A percentile compares a stretch with the other conserved stretches of the same genome.
Evolutionary conservation across 768 basidiomycete genomes (phyloP).

Genomic region (Mycena rosella): DNA sequence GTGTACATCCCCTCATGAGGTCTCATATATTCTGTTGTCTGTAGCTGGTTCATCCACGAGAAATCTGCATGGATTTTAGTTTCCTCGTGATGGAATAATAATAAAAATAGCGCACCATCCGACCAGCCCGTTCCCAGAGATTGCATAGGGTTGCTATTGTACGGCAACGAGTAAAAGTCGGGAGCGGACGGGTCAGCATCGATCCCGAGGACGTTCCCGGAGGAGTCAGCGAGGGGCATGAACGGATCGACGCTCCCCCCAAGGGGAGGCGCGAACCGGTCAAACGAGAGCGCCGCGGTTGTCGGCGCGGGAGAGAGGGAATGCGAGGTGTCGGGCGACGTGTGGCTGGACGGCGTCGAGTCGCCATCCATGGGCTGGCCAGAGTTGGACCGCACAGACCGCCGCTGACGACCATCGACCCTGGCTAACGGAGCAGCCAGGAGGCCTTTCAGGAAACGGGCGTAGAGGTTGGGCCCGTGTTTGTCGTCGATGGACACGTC

Average conservation of each 20-base stretch:
- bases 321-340: constrained; percentile 54
- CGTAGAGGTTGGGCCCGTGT: constrained; percentile 85
- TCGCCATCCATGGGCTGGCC: constrained; percentile 37
- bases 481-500: constrained; percentile 86
- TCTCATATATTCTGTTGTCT: constrained; percentile 27
- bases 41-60: constrained; percentile 50
- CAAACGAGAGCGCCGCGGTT: constrained; percentile 60
- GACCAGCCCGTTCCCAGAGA: constrained; percentile 66
- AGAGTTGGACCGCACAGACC: constrained; percentile 33
- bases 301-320: constrained; percentile 64
- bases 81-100: neutral
- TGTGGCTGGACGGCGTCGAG: constrained; percentile 46
- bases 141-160: constrained; percentile 72
- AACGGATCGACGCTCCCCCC: constrained; percentile 57
- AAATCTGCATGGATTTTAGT: constrained; percentile 36
- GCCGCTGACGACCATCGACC: constrained; percentile 16
- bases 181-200: constrained; percentile 41
- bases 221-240: constrained; percentile 38
- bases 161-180: constrained; percentile 65
- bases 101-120: constrained; percentile 58
- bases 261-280: constrained; percentile 58
- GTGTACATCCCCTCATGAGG: constrained; percentile 28
- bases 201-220: constrained; percentile 1
- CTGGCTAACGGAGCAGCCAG: constrained; percentile 69
- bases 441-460: constrained; percentile 81